Evolutionary conservation across 352 stramenopile species (phyloP).

Genomic region (Elongisporangium prolatum): DNA sequence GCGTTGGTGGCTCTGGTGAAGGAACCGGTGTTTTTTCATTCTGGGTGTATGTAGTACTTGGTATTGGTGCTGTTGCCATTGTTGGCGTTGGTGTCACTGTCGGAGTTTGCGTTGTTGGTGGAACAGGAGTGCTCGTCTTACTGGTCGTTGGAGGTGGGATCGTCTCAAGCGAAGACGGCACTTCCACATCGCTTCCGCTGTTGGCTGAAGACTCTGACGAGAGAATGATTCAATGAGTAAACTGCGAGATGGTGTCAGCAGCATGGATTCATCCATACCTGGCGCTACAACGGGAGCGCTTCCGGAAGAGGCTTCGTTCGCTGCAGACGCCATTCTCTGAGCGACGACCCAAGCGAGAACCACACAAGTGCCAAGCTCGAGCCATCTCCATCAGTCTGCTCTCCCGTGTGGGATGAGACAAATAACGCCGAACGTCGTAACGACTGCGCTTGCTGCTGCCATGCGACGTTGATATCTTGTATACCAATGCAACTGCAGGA

Average conservation of each 20-base stretch:
- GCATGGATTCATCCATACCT: not conserved
- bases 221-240: not conserved
- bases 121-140: slow-evolving; percentile 1
- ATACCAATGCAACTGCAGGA: not conserved
- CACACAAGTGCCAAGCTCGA: not conserved
- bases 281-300: slow-evolving; percentile 1
- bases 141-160: slow-evolving; percentile 1
- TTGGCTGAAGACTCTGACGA: not conserved
- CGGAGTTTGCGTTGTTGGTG: slow-evolving; percentile 2
- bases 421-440: not conserved
- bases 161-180: slow-evolving; percentile 2
- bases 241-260: slow-evolving; percentile 1
- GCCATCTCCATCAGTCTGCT: not conserved
- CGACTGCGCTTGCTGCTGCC: not conserved
- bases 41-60: slow-evolving; percentile 1
- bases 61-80: not conserved
- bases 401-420: not conserved
- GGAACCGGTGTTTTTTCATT: not conserved
- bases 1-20: slow-evolving; percentile 2
- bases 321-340: not conserved
- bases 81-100: slow-evolving; percentile 3
- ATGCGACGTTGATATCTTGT: not conserved
- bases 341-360: not conserved
- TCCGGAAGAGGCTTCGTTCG: not conserved
- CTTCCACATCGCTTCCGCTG: not conserved